Evolutionary conservation across 352 stramenopile genomes (phyloP).

Genomic region (Saprolegnia diclina): DNA sequence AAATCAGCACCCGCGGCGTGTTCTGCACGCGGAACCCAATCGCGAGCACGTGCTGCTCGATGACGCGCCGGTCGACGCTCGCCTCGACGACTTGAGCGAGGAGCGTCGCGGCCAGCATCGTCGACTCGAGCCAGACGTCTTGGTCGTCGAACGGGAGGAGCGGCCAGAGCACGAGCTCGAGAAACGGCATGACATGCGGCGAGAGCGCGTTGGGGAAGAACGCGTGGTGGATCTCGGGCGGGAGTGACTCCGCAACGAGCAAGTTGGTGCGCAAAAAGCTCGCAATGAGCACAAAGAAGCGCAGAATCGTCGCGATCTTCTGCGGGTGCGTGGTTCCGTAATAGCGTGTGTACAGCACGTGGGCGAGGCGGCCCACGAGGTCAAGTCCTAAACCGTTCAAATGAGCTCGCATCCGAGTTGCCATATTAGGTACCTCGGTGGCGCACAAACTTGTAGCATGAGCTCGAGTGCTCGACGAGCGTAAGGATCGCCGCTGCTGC

Average conservation of each 20-base stretch:
- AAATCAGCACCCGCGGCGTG: background rate
- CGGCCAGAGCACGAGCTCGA: slow-evolving; percentile 22
- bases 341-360: slow-evolving; percentile 9
- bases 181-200: slow-evolving; percentile 20
- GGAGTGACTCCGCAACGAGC: background rate
- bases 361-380: background rate
- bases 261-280: slow-evolving; percentile 8
- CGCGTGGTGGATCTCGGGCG: background rate
- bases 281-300: slow-evolving; percentile 3
- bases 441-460: slow-evolving; percentile 16
- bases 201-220: slow-evolving; percentile 19
- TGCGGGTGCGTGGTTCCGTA: background rate
- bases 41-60: slow-evolving; percentile 17
- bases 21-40: slow-evolving; percentile 15
- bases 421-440: slow-evolving; percentile 24
- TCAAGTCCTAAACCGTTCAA: slow-evolving; percentile 2
- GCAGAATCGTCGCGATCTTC: slow-evolving; percentile 11
- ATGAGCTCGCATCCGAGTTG: too few relatives aligned
- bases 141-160: slow-evolving; percentile 5
- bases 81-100: slow-evolving; percentile 1
- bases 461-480: slow-evolving; percentile 2
- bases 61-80: background rate
- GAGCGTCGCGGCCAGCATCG: slow-evolving; percentile 7
- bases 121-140: slow-evolving; percentile 10
- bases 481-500: background rate